Evolutionary conservation across 2,329 filamentous ascomycete species (phyloP).

Genomic region (Aureobasidium lini): DNA sequence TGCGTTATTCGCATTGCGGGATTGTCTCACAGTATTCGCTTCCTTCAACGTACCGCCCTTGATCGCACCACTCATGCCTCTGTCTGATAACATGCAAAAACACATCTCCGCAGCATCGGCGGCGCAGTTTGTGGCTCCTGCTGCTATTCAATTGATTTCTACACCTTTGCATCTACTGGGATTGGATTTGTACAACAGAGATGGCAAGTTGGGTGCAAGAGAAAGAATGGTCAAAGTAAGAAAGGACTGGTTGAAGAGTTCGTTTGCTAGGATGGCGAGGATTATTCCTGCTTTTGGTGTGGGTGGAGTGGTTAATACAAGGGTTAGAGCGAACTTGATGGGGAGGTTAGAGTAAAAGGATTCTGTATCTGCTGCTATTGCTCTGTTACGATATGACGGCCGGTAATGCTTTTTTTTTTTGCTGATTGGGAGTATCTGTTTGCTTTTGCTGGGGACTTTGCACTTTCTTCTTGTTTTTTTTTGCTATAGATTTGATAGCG

Average conservation of each 20-base stretch:
- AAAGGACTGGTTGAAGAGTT: constrained; percentile 68
- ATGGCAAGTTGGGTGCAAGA: constrained; percentile 38
- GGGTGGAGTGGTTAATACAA: constrained; percentile 76
- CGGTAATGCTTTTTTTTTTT: background rate
- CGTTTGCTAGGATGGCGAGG: constrained; percentile 67
- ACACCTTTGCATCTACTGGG: constrained; percentile 82
- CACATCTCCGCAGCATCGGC: constrained; percentile 42
- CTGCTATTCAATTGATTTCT: constrained; percentile 67
- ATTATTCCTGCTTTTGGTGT: constrained; percentile 86
- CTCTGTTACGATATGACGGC: background rate
- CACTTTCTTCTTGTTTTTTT: too few relatives aligned
- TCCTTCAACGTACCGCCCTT: constrained; percentile 83
- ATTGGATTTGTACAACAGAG: constrained; percentile 76
- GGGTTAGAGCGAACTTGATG: constrained; percentile 63
- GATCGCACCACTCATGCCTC: constrained; percentile 60
- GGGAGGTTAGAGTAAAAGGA: constrained; percentile 41
- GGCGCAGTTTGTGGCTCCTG: constrained; percentile 75
- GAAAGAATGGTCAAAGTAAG: constrained; percentile 63
- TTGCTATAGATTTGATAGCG: too few relatives aligned
- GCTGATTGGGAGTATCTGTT: background rate
- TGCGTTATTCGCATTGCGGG: constrained; percentile 70
- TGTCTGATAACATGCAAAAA: constrained; percentile 40
- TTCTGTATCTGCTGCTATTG: background rate
- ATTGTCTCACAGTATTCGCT: constrained; percentile 84
- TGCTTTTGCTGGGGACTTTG: background rate